Evolutionary conservation across 495 filamentous ascomycete genomes (phyloP), one percentile per base, ranked within the genome.

Genomic region (Xylaria grammica): DNA sequence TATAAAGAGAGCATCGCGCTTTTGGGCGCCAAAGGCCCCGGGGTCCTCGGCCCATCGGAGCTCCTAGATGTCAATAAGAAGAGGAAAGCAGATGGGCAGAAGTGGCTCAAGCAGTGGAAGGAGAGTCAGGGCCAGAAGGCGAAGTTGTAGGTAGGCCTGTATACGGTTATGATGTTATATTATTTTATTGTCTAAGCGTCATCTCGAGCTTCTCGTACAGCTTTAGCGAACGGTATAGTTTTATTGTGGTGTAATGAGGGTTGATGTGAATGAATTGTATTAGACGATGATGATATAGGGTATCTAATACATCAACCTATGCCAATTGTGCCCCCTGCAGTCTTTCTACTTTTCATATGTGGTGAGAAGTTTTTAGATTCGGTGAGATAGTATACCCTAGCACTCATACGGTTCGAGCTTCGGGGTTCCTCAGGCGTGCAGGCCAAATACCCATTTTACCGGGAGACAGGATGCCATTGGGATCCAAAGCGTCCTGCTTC

Each of bases 1-100:
- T 92, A 87, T 70, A 72, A 85, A 8, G 85, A 89, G 72, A 82
- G 80, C 0, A 68, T 92, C 38, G 81, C 69, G 29, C 74, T 84
- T 54, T 69, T 90, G 65, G 83, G 83, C 49, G 69, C 72, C 15
- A 77, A 79, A 68, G 77, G 67, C 20, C 63, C 72, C 19, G 62
- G 60, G 11, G 58, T 24, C 3, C 15, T n/a, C 11, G 61, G 20
- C 38, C 22, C 40, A 3, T 24, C 56, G 29, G 61, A 64, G 17
- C 55, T 67, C 65, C 68, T 68, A 58, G 67, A 20, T 10, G 75
- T 66, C 11, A 84, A 81, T 58, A 73, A 85, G 71, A 69, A 71
- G 59, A 80, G 78, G 75, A 79, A 78, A 50, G 78, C 79, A 46
- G 64, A 66, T 49, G 81, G 75, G 44, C 72, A 73, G 61, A 71